Evolutionary conservation across 768 basidiomycete genomes (phyloP).

Genomic region (Lyophyllum atratum): DNA sequence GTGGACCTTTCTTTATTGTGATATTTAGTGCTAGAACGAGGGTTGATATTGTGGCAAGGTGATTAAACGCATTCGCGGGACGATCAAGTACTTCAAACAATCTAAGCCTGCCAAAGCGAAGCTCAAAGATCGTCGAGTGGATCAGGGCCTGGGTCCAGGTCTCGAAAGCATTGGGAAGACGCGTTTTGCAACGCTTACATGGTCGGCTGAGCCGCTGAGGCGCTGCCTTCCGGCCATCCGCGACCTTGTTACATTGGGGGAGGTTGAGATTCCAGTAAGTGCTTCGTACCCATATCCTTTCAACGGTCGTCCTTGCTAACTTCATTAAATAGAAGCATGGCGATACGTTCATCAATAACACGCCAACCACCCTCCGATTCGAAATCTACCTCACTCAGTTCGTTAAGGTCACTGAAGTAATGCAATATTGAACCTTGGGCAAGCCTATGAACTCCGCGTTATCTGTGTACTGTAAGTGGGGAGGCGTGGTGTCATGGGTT

Average conservation of each 20-base stretch:
- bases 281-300: too few species aligned
- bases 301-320: too few species aligned
- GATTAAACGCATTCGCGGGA: slow-evolving; percentile 5
- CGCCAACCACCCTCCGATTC: slow-evolving; percentile 17
- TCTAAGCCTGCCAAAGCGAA: slow-evolving; percentile 9
- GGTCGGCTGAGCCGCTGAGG: background rate
- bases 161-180: slow-evolving; percentile 30
- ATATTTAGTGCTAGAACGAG: too few species aligned
- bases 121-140: slow-evolving; percentile 2
- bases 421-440: too few species aligned
- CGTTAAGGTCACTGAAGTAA: slow-evolving; percentile 25
- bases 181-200: slow-evolving; percentile 17
- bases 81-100: slow-evolving; percentile 23
- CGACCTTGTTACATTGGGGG: background rate
- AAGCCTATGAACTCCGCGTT: too few species aligned
- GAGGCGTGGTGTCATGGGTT: too few species aligned
- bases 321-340: slow-evolving; percentile 10
- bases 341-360: slow-evolving; percentile 4
- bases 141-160: slow-evolving; percentile 19
- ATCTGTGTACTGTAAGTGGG: too few species aligned
- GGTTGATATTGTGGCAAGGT: background rate
- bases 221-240: background rate
- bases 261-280: background rate
- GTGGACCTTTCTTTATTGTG: too few species aligned
- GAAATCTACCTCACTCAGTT: slow-evolving; percentile 25